Percentiles rank a stretch among this genome's conserved stretches.
Conservation (phyloP, 495 filamentous ascomycete genomes). For the Amorphotheca resinae region DNA sequence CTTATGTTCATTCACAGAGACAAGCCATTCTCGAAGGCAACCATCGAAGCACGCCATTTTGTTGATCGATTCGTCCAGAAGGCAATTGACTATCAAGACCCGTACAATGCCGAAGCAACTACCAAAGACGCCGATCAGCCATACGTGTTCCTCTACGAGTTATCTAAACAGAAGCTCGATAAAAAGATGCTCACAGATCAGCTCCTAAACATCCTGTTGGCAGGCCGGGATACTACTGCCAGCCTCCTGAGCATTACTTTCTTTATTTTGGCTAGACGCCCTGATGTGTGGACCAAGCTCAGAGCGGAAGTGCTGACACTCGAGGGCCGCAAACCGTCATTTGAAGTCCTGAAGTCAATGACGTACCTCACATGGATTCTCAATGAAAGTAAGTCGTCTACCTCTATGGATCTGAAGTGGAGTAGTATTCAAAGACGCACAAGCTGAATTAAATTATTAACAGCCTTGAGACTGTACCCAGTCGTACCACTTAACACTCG, state of each 20-base stretch:
- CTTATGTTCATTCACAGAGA: not conserved
- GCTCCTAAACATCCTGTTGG: conserved; percentile 34
- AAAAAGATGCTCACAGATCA: conserved; percentile 49
- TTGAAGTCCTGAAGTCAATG: conserved; percentile 19
- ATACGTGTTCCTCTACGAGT: not conserved
- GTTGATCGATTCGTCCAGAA: not conserved
- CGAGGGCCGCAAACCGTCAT: conserved; percentile 6
- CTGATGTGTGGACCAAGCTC: conserved; percentile 49
- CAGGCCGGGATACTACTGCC: conserved; percentile 51
- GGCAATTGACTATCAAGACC: not conserved
- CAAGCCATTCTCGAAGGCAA: not conserved
- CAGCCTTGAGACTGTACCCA: conserved; percentile 42
- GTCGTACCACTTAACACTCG: conserved; percentile 40
- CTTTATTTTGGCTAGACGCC: conserved; percentile 60
- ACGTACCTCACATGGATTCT: conserved; percentile 24
- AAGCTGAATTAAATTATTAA: not conserved
- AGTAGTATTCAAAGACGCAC: too few species aligned
- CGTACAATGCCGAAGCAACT: not conserved
- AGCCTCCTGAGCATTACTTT: conserved; percentile 38
- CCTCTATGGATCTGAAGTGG: not conserved
- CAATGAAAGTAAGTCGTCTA: conserved; percentile 14
- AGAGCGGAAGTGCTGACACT: conserved; percentile 29
- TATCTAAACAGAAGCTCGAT: not conserved
- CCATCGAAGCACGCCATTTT: not conserved
- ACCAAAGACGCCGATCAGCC: not conserved